Conservation (phyloP, 129 eudicot species). For the Arctium minus region DNA sequence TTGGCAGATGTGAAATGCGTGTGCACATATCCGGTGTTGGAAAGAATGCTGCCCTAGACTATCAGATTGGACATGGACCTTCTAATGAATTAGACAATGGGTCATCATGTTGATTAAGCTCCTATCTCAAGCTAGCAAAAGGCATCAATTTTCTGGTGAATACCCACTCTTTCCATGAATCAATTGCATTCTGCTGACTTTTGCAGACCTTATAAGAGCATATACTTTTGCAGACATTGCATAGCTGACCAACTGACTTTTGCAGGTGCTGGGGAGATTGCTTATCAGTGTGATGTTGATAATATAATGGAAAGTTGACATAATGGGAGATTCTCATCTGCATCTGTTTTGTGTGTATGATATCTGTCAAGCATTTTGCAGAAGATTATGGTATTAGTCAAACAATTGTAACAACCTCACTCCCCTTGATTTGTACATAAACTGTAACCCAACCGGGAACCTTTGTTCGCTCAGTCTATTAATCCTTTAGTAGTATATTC, state of each 20-base stretch:
- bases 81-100: constrained; percentile 22
- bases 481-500: neutral
- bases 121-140: neutral
- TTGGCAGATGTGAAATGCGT: constrained; percentile 73
- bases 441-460: neutral
- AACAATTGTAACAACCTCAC: neutral
- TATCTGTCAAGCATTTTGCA: neutral
- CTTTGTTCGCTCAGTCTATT: neutral
- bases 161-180: neutral
- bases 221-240: neutral
- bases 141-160: constrained; percentile 15
- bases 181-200: constrained; percentile 1
- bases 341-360: neutral
- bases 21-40: constrained; percentile 64
- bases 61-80: constrained; percentile 36
- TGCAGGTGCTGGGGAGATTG: constrained; percentile 20
- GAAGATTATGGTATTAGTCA: neutral
- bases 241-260: neutral
- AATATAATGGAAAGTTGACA: neutral
- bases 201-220: neutral
- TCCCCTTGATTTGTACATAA: constrained; percentile 16
- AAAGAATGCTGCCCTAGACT: constrained; percentile 25
- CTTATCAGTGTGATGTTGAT: neutral
- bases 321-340: neutral
- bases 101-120: constrained; percentile 15